These are phyloP conservation scores for Debaryomyces hansenii DNA, from an alignment of 805 yeast genomes.

Conservation along the genomic window DNA sequence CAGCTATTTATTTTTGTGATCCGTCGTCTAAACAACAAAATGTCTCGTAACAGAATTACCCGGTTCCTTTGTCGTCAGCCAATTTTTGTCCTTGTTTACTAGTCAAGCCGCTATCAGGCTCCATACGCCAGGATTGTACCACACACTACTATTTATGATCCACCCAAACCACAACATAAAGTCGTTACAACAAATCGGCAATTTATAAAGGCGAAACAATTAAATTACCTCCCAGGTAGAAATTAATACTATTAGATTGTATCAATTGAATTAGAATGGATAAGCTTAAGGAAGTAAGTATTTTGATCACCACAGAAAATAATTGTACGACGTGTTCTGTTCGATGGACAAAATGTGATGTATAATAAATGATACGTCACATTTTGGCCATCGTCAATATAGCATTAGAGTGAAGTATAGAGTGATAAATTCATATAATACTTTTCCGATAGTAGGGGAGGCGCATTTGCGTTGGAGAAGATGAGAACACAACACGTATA, in stretches of 20 bases:
- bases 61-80: neutral
- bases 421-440: neutral
- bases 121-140: neutral
- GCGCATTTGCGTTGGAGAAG: too few species aligned
- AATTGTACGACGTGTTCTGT: too few species aligned
- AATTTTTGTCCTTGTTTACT: neutral
- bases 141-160: neutral
- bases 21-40: neutral
- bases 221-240: neutral
- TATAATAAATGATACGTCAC: too few species aligned
- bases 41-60: neutral
- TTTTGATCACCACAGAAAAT: neutral
- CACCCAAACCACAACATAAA: neutral
- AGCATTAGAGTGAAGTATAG: neutral
- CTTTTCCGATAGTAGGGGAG: too few species aligned
- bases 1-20: neutral
- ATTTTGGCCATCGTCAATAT: too few species aligned
- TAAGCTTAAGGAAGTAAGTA: slow-evolving; percentile 59
- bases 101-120: neutral
- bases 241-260: neutral
- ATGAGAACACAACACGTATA: too few species aligned
- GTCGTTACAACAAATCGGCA: too few species aligned
- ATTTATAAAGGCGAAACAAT: too few species aligned
- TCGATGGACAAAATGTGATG: too few species aligned
- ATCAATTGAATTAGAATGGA: slow-evolving; percentile 41